Conservation (phyloP, 768 basidiomycete species). For the Russula olivacea region DNA sequence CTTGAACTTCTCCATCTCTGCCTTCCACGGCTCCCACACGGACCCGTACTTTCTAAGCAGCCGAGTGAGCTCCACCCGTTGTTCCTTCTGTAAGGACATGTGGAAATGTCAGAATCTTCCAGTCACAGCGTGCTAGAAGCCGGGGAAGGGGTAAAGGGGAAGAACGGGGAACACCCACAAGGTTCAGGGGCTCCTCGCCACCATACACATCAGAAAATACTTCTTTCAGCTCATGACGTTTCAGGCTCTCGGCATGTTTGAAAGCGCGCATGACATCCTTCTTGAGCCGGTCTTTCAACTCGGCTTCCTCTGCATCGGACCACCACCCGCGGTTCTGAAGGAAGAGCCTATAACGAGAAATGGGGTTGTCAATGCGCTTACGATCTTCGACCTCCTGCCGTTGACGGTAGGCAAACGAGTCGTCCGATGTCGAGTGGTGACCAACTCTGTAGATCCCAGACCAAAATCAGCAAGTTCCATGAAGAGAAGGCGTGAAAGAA, state of each 20-base stretch:
- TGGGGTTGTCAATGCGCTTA: slow-evolving; percentile 87
- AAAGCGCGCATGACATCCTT: slow-evolving; percentile 74
- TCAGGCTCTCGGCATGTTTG: slow-evolving; percentile 65
- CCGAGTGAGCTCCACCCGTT: slow-evolving; percentile 67
- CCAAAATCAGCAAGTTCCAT: not conserved
- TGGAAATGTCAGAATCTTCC: slow-evolving; percentile 9
- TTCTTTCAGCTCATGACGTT: slow-evolving; percentile 65
- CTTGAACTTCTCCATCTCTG: slow-evolving; percentile 70
- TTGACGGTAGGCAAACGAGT: slow-evolving; percentile 89
- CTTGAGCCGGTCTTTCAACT: slow-evolving; percentile 61
- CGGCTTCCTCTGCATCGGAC: slow-evolving; percentile 67
- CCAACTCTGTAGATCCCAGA: slow-evolving; percentile 51
- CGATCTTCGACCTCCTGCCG: slow-evolving; percentile 88
- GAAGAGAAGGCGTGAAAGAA: not conserved
- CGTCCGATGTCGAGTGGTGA: slow-evolving; percentile 95
- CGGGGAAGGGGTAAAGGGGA: not conserved
- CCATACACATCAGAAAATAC: slow-evolving; percentile 86
- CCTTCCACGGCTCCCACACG: slow-evolving; percentile 82
- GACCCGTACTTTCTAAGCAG: slow-evolving; percentile 81
- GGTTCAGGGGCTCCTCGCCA: slow-evolving; percentile 77
- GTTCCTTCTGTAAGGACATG: slow-evolving; percentile 55
- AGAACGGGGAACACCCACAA: slow-evolving; percentile 46
- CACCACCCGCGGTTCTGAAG: slow-evolving; percentile 85
- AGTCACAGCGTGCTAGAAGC: not conserved
- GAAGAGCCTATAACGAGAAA: slow-evolving; percentile 77